phyloP scores from a whole-genome alignment of 208 protist genomes.

The Crithidia acanthocephali region DNA sequence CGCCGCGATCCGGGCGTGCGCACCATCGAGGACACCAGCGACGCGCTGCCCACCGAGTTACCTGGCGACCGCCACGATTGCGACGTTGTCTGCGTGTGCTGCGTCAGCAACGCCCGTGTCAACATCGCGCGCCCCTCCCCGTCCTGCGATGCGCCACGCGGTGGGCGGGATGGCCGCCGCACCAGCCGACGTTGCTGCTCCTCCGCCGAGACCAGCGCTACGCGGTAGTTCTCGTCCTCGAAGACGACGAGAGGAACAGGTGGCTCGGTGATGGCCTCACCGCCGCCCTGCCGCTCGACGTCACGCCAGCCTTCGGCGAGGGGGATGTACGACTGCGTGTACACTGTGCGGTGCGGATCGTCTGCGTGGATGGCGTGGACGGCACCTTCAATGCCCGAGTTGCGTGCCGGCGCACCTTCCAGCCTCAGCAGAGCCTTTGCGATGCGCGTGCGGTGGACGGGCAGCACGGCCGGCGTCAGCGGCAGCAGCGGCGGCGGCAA shows the following conservation, averaged over 20 bases:
- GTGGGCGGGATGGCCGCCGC: not conserved
- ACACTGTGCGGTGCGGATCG: conserved; percentile 20
- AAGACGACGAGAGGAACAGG: conserved; percentile 25
- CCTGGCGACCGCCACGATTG: conserved; percentile 14
- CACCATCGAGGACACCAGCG: not conserved
- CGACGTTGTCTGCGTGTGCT: conserved; percentile 27
- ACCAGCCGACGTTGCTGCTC: not conserved
- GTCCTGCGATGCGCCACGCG: not conserved
- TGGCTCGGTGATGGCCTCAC: not conserved
- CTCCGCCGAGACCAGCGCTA: conserved; percentile 19
- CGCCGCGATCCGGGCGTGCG: conserved; percentile 1
- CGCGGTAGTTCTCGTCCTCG: conserved; percentile 36
- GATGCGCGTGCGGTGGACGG: conserved; percentile 20
- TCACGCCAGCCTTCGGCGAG: conserved; percentile 17
- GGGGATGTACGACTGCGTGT: conserved; percentile 23
- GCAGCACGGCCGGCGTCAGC: conserved; percentile 19
- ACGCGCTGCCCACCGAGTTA: not conserved
- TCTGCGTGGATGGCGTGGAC: not conserved
- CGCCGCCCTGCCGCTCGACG: conserved; percentile 7
- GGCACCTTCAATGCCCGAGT: not conserved
- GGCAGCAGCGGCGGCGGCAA: conserved; percentile 14
- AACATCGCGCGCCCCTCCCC: conserved; percentile 7
- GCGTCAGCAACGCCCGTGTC: conserved; percentile 36
- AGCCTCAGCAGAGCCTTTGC: conserved; percentile 26
- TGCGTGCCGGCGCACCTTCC: not conserved